Evolutionary conservation across 352 stramenopile species (phyloP), one percentile per base, ranked within the genome.

Genomic region (Phytopythium montanum): DNA sequence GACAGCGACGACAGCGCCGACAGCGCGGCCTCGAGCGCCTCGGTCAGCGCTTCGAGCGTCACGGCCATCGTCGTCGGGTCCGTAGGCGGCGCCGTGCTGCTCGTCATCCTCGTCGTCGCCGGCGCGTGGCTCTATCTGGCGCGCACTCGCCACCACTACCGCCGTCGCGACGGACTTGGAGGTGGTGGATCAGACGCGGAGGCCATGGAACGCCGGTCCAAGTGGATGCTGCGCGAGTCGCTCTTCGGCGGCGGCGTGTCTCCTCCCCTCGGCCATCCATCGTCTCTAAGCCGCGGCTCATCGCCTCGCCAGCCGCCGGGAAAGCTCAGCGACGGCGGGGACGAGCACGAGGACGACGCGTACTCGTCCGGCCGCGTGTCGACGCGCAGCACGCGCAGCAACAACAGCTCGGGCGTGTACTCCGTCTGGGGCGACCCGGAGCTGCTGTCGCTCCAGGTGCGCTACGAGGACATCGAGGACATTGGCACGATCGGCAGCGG

Each of bases 391-490:
- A 70, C 60, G 0, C 66, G 66, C 50, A 77, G 70, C 39, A 77
- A 67, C 60, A 59, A 70, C 21, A 74, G 69, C 26, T 75, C 65
- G 18, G 67, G 56, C 2, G 76, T 61, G n/a, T 81, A 74, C 33
- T 38, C 33, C 9, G 33, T 38, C 9, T 38, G 33, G 33, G 14
- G 33, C 33, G 33, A 38, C 33, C 33, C 33, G 33, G 33, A 38
- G 33, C 33, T 38, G 33, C 33, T 38, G 33, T 38, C 33, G 0
- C 31, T 81, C 12, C 72, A 77, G 61, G 56, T 81, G 26, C 76
- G 75, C 13, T 57, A 53, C 8, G 62, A 73, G 9, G 71, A 86
- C 29, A 69, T 81, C 34, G 71, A 80, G 29, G 70, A 80, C 41
- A 21, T 86, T 9, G 56, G 60, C 14, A 66, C 66, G 48, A 73